phyloP scores from a whole-genome alignment of 1,139 yeast species.

The Geotrichum carabidarum region DNA sequence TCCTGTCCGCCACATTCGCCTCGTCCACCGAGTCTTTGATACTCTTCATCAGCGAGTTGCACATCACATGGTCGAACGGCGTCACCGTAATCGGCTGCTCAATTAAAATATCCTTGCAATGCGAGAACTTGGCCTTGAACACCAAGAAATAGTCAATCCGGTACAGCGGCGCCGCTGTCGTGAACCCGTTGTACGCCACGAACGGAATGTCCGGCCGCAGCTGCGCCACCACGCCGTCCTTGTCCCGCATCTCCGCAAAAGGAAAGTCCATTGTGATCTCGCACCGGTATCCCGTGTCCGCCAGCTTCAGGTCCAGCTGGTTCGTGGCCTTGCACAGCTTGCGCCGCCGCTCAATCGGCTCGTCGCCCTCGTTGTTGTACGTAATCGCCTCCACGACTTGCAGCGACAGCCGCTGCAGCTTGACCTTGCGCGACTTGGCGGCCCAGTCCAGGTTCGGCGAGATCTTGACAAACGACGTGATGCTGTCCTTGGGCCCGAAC shows the following conservation, averaged over 20 bases:
- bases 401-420: conserved; percentile 36
- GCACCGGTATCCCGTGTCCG: conserved; percentile 30
- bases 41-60: conserved; percentile 37
- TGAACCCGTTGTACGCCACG: conserved; percentile 35
- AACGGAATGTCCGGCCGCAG: conserved; percentile 38
- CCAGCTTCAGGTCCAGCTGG: conserved; percentile 32
- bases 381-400: conserved; percentile 38
- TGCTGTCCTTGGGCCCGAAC: conserved; percentile 40
- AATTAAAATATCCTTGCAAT: conserved; percentile 40
- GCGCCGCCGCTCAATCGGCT: conserved; percentile 32
- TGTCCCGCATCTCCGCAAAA: conserved; percentile 27
- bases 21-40: conserved; percentile 36
- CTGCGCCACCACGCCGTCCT: conserved; percentile 33
- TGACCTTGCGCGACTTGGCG: conserved; percentile 36
- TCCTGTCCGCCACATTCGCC: conserved; percentile 22
- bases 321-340: conserved; percentile 33
- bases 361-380: conserved; percentile 35
- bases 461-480: conserved; percentile 33
- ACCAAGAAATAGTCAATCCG: conserved; percentile 35
- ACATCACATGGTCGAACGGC: conserved; percentile 39
- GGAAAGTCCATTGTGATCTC: conserved; percentile 37
- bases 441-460: conserved; percentile 39
- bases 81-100: conserved; percentile 38
- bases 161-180: conserved; percentile 38
- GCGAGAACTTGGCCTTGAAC: conserved; percentile 38